Percentiles rank a stretch among this genome's conserved stretches.
Conservation (phyloP, 2,329 filamentous ascomycete species). For the Penicillium sp. region DNA sequence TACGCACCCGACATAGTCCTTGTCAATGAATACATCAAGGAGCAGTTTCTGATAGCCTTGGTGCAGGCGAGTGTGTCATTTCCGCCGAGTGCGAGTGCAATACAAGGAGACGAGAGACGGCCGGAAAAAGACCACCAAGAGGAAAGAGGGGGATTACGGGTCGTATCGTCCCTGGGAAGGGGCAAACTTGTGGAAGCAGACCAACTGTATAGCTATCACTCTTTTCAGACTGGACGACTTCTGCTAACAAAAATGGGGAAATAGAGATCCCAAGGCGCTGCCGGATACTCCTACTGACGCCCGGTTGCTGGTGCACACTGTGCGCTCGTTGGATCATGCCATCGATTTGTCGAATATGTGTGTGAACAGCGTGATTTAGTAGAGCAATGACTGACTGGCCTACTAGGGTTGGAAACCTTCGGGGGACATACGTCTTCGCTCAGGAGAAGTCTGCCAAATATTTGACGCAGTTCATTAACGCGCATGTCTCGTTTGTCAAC, state of each 20-base stretch:
- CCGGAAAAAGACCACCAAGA: background rate
- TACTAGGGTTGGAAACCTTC: conserved; percentile 30
- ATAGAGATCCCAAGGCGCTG: too few relatives aligned
- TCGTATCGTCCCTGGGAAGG: background rate
- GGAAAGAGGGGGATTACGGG: background rate
- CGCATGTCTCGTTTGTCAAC: conserved; percentile 54
- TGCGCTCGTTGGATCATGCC: conserved; percentile 54
- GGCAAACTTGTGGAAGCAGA: too few relatives aligned
- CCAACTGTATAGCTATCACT: too few relatives aligned
- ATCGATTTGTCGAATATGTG: conserved; percentile 39
- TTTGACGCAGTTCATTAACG: conserved; percentile 54
- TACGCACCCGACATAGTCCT: conserved; percentile 62
- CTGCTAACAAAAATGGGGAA: too few relatives aligned
- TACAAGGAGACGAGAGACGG: background rate
- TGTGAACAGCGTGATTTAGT: background rate
- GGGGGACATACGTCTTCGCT: conserved; percentile 55
- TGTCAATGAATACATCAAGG: conserved; percentile 62
- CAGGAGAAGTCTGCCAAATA: conserved; percentile 54
- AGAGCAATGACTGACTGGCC: background rate
- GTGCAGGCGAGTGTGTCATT: conserved; percentile 17
- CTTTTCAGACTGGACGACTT: too few relatives aligned
- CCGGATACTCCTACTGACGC: too few relatives aligned
- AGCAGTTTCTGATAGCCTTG: conserved; percentile 52
- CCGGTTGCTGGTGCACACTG: conserved; percentile 41
- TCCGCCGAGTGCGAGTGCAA: background rate